Base-by-base conservation (phyloP, 2,329 filamentous ascomycete species). In the Chaetomiaceae sp. region DNA sequence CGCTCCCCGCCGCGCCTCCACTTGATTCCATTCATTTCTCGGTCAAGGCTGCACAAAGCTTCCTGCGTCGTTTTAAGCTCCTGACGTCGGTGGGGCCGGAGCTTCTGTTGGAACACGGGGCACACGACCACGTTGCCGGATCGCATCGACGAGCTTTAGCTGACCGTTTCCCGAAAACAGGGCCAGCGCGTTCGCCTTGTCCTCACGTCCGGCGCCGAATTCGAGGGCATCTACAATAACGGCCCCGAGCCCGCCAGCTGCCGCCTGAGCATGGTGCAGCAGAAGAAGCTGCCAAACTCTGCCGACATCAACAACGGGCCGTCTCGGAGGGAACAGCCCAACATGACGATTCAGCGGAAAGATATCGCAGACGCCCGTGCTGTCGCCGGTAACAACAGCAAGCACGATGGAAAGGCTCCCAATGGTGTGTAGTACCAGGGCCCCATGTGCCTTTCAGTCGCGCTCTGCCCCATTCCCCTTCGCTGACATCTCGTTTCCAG, bases 401-500 rank as follows among this genome's bases (percentile, higher is more conserved):
- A 71, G 59, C 62, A 57, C 48, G 66, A 71, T 9, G 63, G 60
- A 49, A 70, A 68, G 58, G 55, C 57, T 17, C 61, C 66, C 31
- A 75, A 74, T 59, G 72, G 72, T 73, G 64, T 58, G 64, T n/a
- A 39, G 19, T 43, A 9, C n/a, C n/a, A n/a, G n/a, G n/a, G n/a
- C n/a, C n/a, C n/a, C n/a, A n/a, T n/a, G n/a, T n/a, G n/a, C n/a
- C n/a, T n/a, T n/a, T n/a, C n/a, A n/a, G n/a, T n/a, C n/a, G n/a
- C n/a, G n/a, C n/a, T 27, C 10, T 3, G 6, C 25, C 25, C 25
- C 6, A 27, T 37, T 27, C 47, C 19, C 33, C 5, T 19, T 16
- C 19, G 31, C 50, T 53, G 23, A 48, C 27, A 3, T 17, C 7
- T 25, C 17, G 27, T 14, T 42, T 41, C 21, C 56, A 93, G 88